Evolutionary conservation across 331 rosid species (phyloP).

Genomic region (Pyrus hybrid): DNA sequence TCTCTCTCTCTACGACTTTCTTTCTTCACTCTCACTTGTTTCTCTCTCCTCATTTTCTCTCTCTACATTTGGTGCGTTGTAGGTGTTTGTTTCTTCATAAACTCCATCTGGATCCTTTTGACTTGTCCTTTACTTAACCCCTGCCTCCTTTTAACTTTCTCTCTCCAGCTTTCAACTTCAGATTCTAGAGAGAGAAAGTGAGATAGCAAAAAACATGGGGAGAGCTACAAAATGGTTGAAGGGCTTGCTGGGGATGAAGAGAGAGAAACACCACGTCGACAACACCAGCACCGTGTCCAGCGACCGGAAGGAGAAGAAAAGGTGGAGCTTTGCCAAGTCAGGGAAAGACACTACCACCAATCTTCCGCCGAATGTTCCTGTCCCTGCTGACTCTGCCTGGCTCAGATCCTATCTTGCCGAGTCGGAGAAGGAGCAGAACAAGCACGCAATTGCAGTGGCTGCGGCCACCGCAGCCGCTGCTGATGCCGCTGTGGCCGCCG

Average conservation of each 20-base stretch:
- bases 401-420: constrained; percentile 67
- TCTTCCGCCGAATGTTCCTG: neutral
- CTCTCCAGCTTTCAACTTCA: constrained; percentile 4
- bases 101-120: constrained; percentile 1
- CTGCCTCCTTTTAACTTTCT: neutral
- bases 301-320: constrained; percentile 56
- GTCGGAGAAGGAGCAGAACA: constrained; percentile 71
- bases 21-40: neutral
- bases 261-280: constrained; percentile 48
- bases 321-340: constrained; percentile 83
- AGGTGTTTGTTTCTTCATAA: constrained; percentile 10
- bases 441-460: constrained; percentile 96
- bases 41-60: neutral
- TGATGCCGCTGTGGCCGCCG: constrained; percentile 79
- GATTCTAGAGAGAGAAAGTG: constrained; percentile 5
- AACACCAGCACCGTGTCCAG: constrained; percentile 26
- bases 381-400: constrained; percentile 47
- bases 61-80: constrained; percentile 2
- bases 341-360: constrained; percentile 28
- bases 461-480: constrained; percentile 92
- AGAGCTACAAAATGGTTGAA: constrained; percentile 89
- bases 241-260: constrained; percentile 77
- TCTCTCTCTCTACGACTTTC: neutral
- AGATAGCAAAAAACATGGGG: constrained; percentile 41
- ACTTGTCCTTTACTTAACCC: constrained; percentile 6